phyloP scores from a whole-genome alignment of 495 filamentous ascomycete genomes.

The Xylaria palmicola region DNA sequence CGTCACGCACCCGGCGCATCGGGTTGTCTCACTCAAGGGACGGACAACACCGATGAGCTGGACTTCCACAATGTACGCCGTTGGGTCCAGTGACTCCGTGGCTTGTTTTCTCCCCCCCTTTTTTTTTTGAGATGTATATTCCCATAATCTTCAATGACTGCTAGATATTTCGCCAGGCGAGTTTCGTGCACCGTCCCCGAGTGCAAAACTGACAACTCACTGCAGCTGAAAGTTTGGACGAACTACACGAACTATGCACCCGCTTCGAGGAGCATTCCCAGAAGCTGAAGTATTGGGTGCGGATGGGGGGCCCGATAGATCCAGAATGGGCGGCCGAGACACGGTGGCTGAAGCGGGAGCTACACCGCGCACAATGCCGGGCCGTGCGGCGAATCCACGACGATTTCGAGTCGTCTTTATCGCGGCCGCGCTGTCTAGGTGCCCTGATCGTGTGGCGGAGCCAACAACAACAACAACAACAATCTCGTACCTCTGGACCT shows the following conservation, averaged over 20 bases:
- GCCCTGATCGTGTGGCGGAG: slow-evolving; percentile 44
- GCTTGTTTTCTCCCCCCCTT: neutral
- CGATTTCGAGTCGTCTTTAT: slow-evolving; percentile 27
- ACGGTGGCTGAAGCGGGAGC: slow-evolving; percentile 32
- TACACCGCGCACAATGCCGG: slow-evolving; percentile 50
- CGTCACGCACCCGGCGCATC: neutral
- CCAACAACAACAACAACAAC: slow-evolving; percentile 24
- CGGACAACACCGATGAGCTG: neutral
- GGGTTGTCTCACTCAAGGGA: neutral
- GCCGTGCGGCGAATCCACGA: slow-evolving; percentile 46
- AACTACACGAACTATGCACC: slow-evolving; percentile 38
- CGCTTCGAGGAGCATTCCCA: slow-evolving; percentile 40
- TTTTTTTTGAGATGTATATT: neutral
- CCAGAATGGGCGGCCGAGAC: slow-evolving; percentile 46
- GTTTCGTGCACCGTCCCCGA: neutral
- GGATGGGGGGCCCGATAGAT: slow-evolving; percentile 44
- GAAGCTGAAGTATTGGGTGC: slow-evolving; percentile 45
- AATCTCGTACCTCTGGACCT: neutral
- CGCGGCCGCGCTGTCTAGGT: slow-evolving; percentile 39
- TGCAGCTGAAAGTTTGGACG: slow-evolving; percentile 42
- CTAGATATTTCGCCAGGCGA: neutral
- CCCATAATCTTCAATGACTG: neutral
- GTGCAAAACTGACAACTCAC: neutral
- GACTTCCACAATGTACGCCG: neutral
- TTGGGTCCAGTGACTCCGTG: neutral